phyloP scores from a whole-genome alignment of 257 asterid species.

The Jasminum sambac region DNA sequence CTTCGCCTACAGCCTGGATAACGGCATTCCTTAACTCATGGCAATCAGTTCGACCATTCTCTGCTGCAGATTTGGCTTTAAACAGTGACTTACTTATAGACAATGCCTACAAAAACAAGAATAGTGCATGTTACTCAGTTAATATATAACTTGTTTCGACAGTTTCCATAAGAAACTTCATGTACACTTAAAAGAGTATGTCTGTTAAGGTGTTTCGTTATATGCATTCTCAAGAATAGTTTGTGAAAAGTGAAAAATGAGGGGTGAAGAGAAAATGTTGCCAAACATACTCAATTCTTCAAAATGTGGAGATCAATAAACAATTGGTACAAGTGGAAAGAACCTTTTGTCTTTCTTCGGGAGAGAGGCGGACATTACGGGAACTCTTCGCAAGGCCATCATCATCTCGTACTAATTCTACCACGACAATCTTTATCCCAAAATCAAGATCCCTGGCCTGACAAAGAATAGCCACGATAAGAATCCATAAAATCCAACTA shows the following conservation, averaged over 20 bases:
- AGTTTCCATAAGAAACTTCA: too few relatives aligned
- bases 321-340: slow-evolving; percentile 10
- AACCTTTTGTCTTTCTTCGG: slow-evolving; percentile 73
- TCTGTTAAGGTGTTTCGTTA: too few relatives aligned
- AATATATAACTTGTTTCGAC: too few relatives aligned
- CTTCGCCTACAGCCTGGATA: slow-evolving; percentile 43
- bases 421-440: slow-evolving; percentile 71
- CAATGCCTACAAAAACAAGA: slow-evolving; percentile 53
- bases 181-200: too few relatives aligned
- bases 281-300: neutral
- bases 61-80: slow-evolving; percentile 59
- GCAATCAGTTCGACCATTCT: slow-evolving; percentile 54
- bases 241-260: too few relatives aligned
- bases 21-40: slow-evolving; percentile 53
- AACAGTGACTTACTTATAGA: slow-evolving; percentile 64
- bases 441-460: slow-evolving; percentile 94
- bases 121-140: neutral
- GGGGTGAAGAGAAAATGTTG: too few relatives aligned
- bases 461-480: slow-evolving; percentile 23
- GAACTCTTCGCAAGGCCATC: slow-evolving; percentile 99
- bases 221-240: neutral
- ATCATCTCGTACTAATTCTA: slow-evolving; percentile 64
- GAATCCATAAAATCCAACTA: neutral
- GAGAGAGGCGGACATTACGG: slow-evolving; percentile 78
- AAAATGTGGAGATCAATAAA: neutral